These are phyloP conservation scores for Thelonectria olida DNA, from an alignment of 2,329 filamentous ascomycete genomes.

Conservation along the genomic window DNA sequence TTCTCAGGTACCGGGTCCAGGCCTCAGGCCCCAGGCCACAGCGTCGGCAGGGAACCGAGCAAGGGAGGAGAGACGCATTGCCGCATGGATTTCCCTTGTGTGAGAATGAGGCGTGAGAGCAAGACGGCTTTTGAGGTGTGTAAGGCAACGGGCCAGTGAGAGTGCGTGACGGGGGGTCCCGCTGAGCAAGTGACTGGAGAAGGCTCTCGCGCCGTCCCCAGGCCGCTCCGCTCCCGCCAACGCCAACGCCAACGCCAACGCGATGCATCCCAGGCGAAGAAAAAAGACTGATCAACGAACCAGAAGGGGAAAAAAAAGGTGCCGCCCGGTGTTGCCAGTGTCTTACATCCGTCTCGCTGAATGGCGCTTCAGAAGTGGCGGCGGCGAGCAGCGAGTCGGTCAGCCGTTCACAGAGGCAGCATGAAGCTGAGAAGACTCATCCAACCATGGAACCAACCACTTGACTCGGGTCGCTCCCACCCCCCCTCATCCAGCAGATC, in stretches of 20 bases:
- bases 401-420: neutral
- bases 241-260: conserved; percentile 19
- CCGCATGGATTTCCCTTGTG: conserved; percentile 16
- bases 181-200: neutral
- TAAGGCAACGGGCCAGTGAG: neutral
- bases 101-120: neutral
- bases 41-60: conserved; percentile 20
- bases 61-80: conserved; percentile 15
- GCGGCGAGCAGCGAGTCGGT: neutral
- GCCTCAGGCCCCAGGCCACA: neutral
- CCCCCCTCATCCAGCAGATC: neutral
- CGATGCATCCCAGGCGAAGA: neutral
- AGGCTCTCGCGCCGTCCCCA: conserved; percentile 17
- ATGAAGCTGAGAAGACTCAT: neutral
- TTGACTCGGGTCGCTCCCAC: neutral
- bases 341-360: neutral
- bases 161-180: neutral
- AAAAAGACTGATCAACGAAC: neutral
- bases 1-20: conserved; percentile 16
- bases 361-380: no score
- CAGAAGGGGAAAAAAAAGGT: conserved; percentile 6
- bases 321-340: neutral
- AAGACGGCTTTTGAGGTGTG: neutral
- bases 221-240: conserved; percentile 23
- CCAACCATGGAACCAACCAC: neutral